Base-by-base conservation (phyloP, 225 moss, liverwort and hornwort genomes). In the Lunularia cruciata region DNA sequence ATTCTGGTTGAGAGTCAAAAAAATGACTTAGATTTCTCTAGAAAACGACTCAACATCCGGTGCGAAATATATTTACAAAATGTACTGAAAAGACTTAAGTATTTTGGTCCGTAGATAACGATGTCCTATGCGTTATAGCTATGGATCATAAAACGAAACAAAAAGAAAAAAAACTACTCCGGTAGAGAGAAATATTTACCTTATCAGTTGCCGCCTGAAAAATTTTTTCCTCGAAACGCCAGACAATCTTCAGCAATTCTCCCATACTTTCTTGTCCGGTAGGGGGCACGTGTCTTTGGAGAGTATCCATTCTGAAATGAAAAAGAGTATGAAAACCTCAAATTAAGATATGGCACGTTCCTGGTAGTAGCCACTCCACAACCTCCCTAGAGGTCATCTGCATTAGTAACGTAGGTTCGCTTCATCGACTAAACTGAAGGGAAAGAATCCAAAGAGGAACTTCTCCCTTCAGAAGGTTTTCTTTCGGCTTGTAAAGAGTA, bases 231-330 rank as follows among this genome's bases (percentile, higher is more conserved):
- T 88, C 90, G 60, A 90, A 88, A 45, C 88, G 82, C 82, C 82
- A 83, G 1, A 88, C 86, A 37, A 90, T 86, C 76, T 86, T 86
- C 5, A 78, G 79, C 8, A 90, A 79, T 64, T 87, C 90, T 0
- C 83, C 79, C 57, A 87, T 81, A 56, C 86, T 83, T 49, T 90
- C 90, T 45, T 82, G 80, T 18, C 84, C 88, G 18, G 90, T 74
- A 51, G 79, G 78, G 52, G 90, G 88, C 88, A 90, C 84, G 77
- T 88, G 90, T 20, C 83, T 86, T 71, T 90, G 90, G 70, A 90
- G 68, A 38, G 86, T 86, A 69, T 90, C 90, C 88, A 90, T 83
- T 63, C 90, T 90, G 88, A 71, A 68, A 19, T 35, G 19, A 18
- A 66, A 13, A n/a, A n/a, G n/a, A n/a, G n/a, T n/a, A n/a, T n/a